Evolutionary conservation across 2,329 filamentous ascomycete genomes (phyloP).

Genomic region (Huntiella abstrusa): DNA sequence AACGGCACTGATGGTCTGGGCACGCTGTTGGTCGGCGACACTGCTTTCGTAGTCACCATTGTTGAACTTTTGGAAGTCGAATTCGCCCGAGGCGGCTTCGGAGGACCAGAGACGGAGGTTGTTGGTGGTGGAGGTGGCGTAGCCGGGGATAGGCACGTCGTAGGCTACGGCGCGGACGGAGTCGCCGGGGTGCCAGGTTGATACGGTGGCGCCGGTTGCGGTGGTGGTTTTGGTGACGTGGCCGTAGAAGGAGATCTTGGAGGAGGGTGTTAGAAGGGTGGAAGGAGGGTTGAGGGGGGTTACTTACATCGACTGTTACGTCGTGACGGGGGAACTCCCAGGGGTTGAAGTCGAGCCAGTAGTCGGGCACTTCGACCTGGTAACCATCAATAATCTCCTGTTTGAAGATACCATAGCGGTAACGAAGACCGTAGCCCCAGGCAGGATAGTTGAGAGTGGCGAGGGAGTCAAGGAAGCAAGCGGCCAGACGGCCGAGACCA

Average conservation of each 20-base stretch:
- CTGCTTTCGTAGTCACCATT: constrained; percentile 94
- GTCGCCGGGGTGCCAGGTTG: constrained; percentile 82
- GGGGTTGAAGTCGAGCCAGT: constrained; percentile 98
- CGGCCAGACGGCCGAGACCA: constrained; percentile 81
- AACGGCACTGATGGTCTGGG: constrained; percentile 97
- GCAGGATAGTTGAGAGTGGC: constrained; percentile 89
- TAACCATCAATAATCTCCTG: constrained; percentile 97
- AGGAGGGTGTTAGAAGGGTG: neutral
- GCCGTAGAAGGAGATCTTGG: constrained; percentile 79
- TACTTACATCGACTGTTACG: constrained; percentile 64
- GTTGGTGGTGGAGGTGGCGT: constrained; percentile 77
- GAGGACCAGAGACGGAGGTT: constrained; percentile 95
- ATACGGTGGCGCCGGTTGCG: constrained; percentile 53
- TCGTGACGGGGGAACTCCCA: constrained; percentile 97
- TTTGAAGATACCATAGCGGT: constrained; percentile 97
- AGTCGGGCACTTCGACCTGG: constrained; percentile 94
- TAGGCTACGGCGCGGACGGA: constrained; percentile 83
- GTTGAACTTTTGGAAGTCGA: constrained; percentile 99
- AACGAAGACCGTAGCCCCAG: constrained; percentile 92
- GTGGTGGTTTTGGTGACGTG: constrained; percentile 58
- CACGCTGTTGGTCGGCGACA: constrained; percentile 91
- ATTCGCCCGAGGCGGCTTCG: constrained; percentile 91
- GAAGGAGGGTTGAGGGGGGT: neutral
- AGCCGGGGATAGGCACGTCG: constrained; percentile 83
- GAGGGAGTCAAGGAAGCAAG: constrained; percentile 91